Base-by-base conservation (phyloP, 2,329 filamentous ascomycete genomes). In the Calonectria pseudoturangicola region DNA sequence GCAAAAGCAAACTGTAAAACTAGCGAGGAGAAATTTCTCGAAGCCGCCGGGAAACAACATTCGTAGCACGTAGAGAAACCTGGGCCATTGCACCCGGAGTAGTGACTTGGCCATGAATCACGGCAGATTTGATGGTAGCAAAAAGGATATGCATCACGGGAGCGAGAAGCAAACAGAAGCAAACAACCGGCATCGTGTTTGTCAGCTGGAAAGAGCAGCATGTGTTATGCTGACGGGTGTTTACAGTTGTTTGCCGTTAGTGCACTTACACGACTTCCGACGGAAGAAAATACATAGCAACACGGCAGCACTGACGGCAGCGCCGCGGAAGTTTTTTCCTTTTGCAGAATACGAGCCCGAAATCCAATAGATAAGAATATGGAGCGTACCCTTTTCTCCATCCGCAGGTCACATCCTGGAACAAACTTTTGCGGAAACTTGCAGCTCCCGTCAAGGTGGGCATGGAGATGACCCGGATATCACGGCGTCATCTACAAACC, bases 221-320 rank as follows among this genome's bases (percentile, higher is more conserved):
- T 21, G n/a, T 33, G 50, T 21, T 41, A 18, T 36, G 45, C n/a
- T 41, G 33, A 41, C 39, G 47, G 48, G 21, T 56, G 56, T 56
- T 71, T 64, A 47, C 69, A 47, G 36, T 33, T 58, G 68, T 39
- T 65, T 64, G 47, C 27, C 30, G 15, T n/a, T 16, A 9, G 21
- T 33, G 45, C 56, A 63, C 66, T 68, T 68, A 68, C 56, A 63
- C 56, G 45, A 28, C 18, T 18, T 21, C 36, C 30, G 43, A 21
- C 33, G 28, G 47, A 18, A 63, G 66, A 47, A 36, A 62, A 50
- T 50, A 33, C 15, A 54, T 54, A 18, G 25, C 51, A 54, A 27
- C 36, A 30, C 16, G 43, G 54, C n/a, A 36, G 54, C 33, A 39
- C 54, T n/a, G 30, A 54, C 50, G 16, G 16, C 28, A 54, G 27